Conservation (phyloP, 306 rosid species). For the Carpinus viminea region DNA sequence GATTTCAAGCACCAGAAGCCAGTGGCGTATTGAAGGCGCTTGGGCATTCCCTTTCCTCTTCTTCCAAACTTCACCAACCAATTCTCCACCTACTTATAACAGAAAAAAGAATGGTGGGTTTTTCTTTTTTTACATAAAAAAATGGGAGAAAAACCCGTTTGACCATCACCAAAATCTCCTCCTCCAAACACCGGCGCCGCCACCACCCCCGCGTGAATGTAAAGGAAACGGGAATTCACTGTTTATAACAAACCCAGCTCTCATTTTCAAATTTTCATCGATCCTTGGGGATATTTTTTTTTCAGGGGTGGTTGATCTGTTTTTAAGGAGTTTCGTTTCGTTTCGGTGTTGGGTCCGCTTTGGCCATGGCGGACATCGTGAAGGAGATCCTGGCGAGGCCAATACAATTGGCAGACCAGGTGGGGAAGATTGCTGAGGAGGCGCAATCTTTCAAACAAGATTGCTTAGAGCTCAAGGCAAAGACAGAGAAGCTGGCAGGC, state of each 20-base stretch:
- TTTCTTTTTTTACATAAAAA: constrained; percentile 5
- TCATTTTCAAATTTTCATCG: neutral
- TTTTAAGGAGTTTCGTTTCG: neutral
- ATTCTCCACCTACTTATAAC: constrained; percentile 31
- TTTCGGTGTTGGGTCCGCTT: constrained; percentile 1
- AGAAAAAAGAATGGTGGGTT: constrained; percentile 2
- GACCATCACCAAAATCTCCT: constrained; percentile 34
- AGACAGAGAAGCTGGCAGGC: constrained; percentile 68
- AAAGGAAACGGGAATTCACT: neutral
- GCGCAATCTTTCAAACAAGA: constrained; percentile 61
- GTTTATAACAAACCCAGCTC: neutral
- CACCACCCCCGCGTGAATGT: constrained; percentile 24
- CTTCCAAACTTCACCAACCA: constrained; percentile 26
- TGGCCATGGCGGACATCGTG: constrained; percentile 65
- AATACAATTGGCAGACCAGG: constrained; percentile 77
- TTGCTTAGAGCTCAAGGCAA: constrained; percentile 64
- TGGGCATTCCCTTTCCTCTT: neutral
- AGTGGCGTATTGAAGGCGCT: neutral
- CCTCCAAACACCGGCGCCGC: constrained; percentile 29
- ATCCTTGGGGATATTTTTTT: neutral
- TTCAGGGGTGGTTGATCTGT: neutral
- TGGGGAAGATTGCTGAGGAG: constrained; percentile 55
- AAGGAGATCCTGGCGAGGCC: constrained; percentile 88
- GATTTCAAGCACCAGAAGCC: neutral
- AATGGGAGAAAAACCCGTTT: constrained; percentile 45